A percentile compares a stretch with the other conserved stretches of the same genome.
phyloP scores from a whole-genome alignment of 164 flowering plant genomes.

The Vitis rupestris region DNA sequence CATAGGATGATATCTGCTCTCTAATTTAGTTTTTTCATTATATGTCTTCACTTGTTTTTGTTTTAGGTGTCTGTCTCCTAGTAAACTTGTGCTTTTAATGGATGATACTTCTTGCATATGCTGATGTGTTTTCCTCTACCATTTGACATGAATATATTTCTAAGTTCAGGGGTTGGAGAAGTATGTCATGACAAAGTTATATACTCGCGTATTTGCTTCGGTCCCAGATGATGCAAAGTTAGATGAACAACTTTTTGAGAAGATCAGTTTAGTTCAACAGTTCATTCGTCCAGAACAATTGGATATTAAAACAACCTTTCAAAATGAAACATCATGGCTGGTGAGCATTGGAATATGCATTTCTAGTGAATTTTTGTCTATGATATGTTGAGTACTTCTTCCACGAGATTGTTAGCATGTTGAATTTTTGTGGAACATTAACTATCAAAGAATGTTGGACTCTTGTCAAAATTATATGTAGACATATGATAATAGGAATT shows the following conservation, averaged over 20 bases:
- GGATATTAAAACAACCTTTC: conserved; percentile 80
- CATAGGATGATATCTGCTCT: too few species aligned
- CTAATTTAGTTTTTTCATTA: too few species aligned
- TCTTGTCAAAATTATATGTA: too few species aligned
- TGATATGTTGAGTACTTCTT: neutral
- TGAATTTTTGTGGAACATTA: too few species aligned
- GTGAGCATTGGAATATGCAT: conserved; percentile 40
- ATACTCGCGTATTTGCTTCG: conserved; percentile 89
- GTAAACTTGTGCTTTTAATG: neutral
- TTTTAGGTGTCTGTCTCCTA: too few species aligned
- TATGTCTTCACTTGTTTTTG: too few species aligned
- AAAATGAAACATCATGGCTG: conserved; percentile 94
- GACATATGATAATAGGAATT: too few species aligned
- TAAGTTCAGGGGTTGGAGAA: conserved; percentile 88
- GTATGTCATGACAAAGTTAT: conserved; percentile 95
- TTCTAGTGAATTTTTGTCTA: neutral
- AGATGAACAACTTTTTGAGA: conserved; percentile 78
- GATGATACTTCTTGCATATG: conserved; percentile 1
- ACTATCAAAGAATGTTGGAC: too few species aligned
- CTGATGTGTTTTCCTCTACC: neutral
- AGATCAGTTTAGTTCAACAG: conserved; percentile 84
- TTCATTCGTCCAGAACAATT: conserved; percentile 85
- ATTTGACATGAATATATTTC: conserved; percentile 1
- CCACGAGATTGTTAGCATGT: too few species aligned
- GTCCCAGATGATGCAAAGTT: conserved; percentile 72